Evolutionary conservation across 164 flowering plant genomes (phyloP), one percentile per base, ranked within the genome.

Genomic region (Vitis riparia): DNA sequence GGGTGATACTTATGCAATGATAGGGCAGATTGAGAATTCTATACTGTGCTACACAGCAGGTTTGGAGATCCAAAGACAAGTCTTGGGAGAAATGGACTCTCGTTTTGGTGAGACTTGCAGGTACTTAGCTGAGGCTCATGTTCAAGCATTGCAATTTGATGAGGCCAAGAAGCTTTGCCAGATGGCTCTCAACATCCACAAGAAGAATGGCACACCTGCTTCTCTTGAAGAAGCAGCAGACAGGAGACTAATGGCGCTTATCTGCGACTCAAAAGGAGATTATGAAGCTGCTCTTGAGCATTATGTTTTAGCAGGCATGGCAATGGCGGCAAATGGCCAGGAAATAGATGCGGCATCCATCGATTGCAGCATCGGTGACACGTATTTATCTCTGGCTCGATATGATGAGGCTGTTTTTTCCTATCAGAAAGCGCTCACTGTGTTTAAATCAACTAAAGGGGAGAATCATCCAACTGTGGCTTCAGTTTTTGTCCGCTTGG

Each of bases 111-210:
- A 85, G 75, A 87, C 84, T 23, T 80, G 85, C 47, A 71, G 88
- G 15, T 87, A 83, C 66, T 67, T 83, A 12, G 85, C 91, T 44
- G 88, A 87, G 73, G 91, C 87, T 17, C 67, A 83, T 71, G 82
- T 85, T 70, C 91, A 87, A 62, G 84, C 86, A 49, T 65, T 85
- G 75, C 85, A 83, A 55, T 87, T 87, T 71, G 88, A 85, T 49
- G 87, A 85, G 76, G 88, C 91, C 1, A 76, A 82, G 77, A 87
- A 74, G 76, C 81, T 82, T 66, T 85, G 88, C 69, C 82, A 74
- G 60, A 77, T 68, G 78, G 88, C 86, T 13, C 83, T 87, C 48
- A 79, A 87, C 55, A 82, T 85, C 53, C 87, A 83, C 63, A 75
- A 64, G 59, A 81, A 68, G 59, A 82, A 82, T 5, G 77, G 77